A percentile compares a stretch with the other conserved stretches of the same genome.
Evolutionary conservation across 2,329 filamentous ascomycete species (phyloP).

Genomic region (Parastagonospora avenae): DNA sequence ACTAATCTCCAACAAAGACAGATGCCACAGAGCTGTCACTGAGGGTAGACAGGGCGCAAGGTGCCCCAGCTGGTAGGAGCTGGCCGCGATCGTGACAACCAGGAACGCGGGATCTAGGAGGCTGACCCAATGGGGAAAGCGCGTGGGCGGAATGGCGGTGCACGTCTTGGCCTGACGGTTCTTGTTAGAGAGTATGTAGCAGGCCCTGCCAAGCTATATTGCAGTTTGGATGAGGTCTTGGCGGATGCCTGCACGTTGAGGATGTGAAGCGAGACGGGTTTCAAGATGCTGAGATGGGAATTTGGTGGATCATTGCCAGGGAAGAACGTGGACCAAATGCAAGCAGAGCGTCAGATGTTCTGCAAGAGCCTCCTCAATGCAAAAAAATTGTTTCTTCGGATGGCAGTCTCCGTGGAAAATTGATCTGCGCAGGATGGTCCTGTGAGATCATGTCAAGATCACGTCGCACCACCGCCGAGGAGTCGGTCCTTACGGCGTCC

Average conservation of each 20-base stretch:
- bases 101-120: constrained; percentile 2
- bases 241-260: constrained; percentile 11
- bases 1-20: constrained; percentile 21
- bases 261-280: constrained; percentile 23
- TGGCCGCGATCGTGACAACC: constrained; percentile 12
- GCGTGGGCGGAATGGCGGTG: constrained; percentile 6
- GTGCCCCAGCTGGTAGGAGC: constrained; percentile 4
- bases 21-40: constrained; percentile 4
- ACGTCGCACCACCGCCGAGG: no score
- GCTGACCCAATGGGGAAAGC: background rate
- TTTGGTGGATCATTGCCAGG: background rate
- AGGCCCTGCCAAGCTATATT: constrained; percentile 20
- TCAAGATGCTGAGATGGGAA: constrained; percentile 16
- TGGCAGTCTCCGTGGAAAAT: no score
- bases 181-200: constrained; percentile 23
- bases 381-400: no score
- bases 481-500: no score
- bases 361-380: no score
- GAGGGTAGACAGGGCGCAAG: constrained; percentile 2
- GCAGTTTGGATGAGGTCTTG: constrained; percentile 8
- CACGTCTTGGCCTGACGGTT: constrained; percentile 25
- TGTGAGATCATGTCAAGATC: no score
- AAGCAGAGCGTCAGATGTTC: no score
- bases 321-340: background rate
- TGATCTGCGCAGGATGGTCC: no score